Percentiles rank a stretch among this genome's conserved stretches.
Conservation (phyloP, 78 protist genomes). For the Acrasis kona region DNA sequence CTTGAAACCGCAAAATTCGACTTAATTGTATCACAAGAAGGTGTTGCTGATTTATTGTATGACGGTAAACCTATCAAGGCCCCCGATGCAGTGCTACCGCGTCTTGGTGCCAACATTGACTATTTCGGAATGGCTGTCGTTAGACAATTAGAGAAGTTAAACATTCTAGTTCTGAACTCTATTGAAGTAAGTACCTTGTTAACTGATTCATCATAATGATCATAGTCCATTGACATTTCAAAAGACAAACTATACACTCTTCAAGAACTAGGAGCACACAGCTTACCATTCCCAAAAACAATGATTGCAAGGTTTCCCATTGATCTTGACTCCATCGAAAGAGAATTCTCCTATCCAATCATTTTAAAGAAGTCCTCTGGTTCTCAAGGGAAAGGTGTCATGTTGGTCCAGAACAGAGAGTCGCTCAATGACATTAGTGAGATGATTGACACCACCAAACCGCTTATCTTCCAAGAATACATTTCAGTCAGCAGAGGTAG, state of each 20-base stretch:
- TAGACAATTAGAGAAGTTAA: neutral
- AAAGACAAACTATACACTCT: neutral
- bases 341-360: neutral
- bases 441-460: neutral
- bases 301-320: conserved; percentile 2
- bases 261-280: neutral
- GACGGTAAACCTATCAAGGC: neutral
- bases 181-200: neutral
- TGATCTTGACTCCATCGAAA: neutral
- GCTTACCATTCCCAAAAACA: neutral
- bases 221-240: too few relatives aligned
- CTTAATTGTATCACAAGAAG: neutral
- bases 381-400: conserved; percentile 1
- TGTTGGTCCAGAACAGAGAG: neutral
- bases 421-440: neutral
- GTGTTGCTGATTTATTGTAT: too few relatives aligned
- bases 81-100: neutral
- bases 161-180: neutral
- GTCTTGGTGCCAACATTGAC: neutral
- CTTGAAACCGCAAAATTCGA: neutral
- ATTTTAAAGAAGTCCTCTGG: neutral
- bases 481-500: neutral
- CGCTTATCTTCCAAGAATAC: neutral
- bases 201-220: too few relatives aligned
- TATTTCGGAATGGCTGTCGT: neutral